Conservation (phyloP, 2,329 filamentous ascomycete species). For the Ophiostoma sp. region DNA sequence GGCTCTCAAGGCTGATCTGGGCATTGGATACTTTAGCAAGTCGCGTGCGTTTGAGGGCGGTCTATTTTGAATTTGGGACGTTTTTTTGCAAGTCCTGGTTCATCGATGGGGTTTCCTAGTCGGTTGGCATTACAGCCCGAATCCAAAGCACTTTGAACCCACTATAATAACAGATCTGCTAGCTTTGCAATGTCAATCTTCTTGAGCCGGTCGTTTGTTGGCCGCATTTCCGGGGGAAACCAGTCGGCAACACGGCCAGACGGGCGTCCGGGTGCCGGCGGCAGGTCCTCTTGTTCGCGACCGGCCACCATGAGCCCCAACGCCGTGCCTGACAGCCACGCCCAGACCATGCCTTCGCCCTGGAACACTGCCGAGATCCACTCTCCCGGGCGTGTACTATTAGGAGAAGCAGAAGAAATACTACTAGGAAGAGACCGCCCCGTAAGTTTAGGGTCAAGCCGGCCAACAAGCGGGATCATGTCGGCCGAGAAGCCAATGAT, state of each 20-base stretch:
- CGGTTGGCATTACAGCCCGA: neutral
- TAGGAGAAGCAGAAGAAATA: neutral
- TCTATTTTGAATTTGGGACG: no score
- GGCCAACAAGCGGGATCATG: conserved; percentile 44
- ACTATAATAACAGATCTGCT: conserved; percentile 26
- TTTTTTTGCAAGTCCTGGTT: neutral
- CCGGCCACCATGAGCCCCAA: conserved; percentile 44
- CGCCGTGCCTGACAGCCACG: conserved; percentile 48
- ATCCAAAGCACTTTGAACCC: neutral
- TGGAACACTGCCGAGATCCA: conserved; percentile 50
- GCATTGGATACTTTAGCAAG: no score
- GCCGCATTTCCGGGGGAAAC: conserved; percentile 39
- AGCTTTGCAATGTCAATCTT: conserved; percentile 38
- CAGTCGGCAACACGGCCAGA: conserved; percentile 37
- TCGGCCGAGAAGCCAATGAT: conserved; percentile 47
- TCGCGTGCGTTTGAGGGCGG: no score
- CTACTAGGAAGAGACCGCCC: conserved; percentile 25
- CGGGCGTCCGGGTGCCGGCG: conserved; percentile 35
- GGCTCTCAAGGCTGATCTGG: neutral
- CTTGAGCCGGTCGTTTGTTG: conserved; percentile 35
- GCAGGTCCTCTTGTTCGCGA: conserved; percentile 33
- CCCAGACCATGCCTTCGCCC: conserved; percentile 51
- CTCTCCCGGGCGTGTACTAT: conserved; percentile 34
- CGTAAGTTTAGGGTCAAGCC: conserved; percentile 35
- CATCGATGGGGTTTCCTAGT: neutral